Base-by-base conservation (phyloP, 768 basidiomycete genomes). In the Trametes cinnabarina region DNA sequence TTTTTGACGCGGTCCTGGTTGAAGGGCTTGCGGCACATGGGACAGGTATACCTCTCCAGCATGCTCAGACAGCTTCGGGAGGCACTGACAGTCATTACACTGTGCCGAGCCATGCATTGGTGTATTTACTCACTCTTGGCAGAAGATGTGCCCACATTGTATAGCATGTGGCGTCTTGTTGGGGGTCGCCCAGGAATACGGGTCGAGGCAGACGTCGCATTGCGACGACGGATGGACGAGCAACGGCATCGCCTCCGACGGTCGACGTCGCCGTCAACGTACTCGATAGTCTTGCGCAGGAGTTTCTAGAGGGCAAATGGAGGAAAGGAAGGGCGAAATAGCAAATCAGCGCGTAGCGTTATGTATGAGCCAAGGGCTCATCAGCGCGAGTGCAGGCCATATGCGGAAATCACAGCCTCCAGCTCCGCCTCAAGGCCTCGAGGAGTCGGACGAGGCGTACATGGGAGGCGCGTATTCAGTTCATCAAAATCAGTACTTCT, bases 111-210 rank as follows among this genome's bases (percentile, higher is more conserved):
- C 37, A n/a, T 32, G 11, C 7, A 20, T 3, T 7, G 26, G 41
- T 12, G 6, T 35, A 22, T 12, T 25, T 35, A 14, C 44, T 8
- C 44, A 58, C 57, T 35, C 43, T 23, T 62, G 32, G 68, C 88
- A 90, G 75, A 90, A 90, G 35, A 88, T 80, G 71, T 90, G 87
- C 37, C 89, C 89, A 65, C 89, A 92, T 28, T 84, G 80, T 61
- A 91, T 89, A 12, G 82, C 85, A 69, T 87, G 82, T 5, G 88
- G 88, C 46, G 80, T 75, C 65, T 79, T 78, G 40, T 74, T 71
- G 37, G 76, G 69, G 23, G 75, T 76, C 39, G 80, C 74, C 73
- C 81, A 83, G 41, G 78, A 71, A 69, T 88, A 88, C 25, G 75
- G 72, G 54, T 87, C 85, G 58, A 88, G 75, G 70, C 89, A 91